These are phyloP conservation scores for Periconia macrospinosa DNA, from an alignment of 2,329 filamentous ascomycete genomes.

Conservation along the genomic window DNA sequence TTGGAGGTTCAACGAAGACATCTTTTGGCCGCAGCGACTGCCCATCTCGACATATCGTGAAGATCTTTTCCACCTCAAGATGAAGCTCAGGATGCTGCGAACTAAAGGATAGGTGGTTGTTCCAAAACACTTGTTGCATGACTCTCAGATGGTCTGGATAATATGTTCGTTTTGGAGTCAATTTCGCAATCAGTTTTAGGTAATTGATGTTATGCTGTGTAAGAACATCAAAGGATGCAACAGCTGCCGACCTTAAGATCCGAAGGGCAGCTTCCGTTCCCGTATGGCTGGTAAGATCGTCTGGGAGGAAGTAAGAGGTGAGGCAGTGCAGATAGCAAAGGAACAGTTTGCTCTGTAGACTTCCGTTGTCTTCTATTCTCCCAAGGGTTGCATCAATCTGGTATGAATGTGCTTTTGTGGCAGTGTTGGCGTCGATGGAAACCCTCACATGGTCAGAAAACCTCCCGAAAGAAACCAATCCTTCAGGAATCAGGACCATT, in stretches of 20 bases:
- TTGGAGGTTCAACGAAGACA: conserved; percentile 11
- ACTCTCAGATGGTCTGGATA: conserved; percentile 47
- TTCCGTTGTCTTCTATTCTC: conserved; percentile 54
- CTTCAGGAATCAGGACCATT: conserved; percentile 42
- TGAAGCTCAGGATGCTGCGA: conserved; percentile 36
- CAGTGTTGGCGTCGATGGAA: conserved; percentile 12
- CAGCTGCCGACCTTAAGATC: conserved; percentile 53
- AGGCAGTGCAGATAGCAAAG: conserved; percentile 57
- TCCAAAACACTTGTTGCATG: conserved; percentile 52
- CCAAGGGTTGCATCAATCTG: conserved; percentile 54
- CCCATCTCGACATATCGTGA: conserved; percentile 22
- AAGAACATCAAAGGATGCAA: conserved; percentile 52
- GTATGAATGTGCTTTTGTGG: conserved; percentile 47
- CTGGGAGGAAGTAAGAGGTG: conserved; percentile 56
- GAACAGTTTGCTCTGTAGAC: conserved; percentile 55
- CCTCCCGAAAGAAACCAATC: conserved; percentile 10
- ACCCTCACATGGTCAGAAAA: conserved; percentile 14
- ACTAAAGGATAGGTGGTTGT: conserved; percentile 38
- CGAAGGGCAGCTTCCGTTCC: conserved; percentile 59
- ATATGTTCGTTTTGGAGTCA: conserved; percentile 44
- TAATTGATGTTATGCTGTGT: conserved; percentile 11
- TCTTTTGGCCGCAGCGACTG: conserved; percentile 1
- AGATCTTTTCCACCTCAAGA: conserved; percentile 19
- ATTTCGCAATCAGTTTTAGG: conserved; percentile 27
- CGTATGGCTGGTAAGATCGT: conserved; percentile 52